These are phyloP conservation scores for Toxicodendron radicans DNA, from an alignment of 345 rosid genomes.

Conservation along the genomic window DNA sequence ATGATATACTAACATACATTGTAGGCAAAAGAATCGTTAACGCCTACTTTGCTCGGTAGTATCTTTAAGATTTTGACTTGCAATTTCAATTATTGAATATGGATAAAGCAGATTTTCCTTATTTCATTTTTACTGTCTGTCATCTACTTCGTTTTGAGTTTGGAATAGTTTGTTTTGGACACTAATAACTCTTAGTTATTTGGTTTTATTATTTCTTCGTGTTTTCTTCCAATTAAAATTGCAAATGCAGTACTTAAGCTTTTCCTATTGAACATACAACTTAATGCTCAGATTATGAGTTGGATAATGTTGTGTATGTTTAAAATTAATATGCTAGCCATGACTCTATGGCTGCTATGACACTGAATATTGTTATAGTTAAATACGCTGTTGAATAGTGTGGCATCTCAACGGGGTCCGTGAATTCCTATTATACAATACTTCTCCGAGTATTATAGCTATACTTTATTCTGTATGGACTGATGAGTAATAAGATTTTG, in stretches of 20 bases:
- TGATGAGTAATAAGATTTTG: not conserved
- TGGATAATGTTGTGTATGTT: not conserved
- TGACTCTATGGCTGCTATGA: not conserved
- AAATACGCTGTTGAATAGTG: not conserved
- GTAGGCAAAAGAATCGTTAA: too few relatives aligned
- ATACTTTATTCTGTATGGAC: not conserved
- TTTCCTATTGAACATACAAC: not conserved
- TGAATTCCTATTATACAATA: not conserved
- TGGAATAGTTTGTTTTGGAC: not conserved
- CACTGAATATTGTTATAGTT: not conserved
- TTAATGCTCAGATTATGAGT: slow-evolving; percentile 1
- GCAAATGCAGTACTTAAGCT: not conserved
- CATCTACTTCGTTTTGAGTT: not conserved
- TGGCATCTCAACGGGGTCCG: not conserved
- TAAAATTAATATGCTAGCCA: not conserved
- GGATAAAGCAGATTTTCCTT: not conserved
- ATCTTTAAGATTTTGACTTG: not conserved
- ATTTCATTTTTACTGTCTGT: not conserved
- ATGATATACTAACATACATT: not conserved
- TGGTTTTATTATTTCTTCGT: not conserved
- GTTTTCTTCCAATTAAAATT: not conserved
- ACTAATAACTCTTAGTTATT: not conserved
- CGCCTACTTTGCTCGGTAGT: too few relatives aligned
- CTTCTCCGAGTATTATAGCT: not conserved
- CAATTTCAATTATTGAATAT: not conserved